Evolutionary conservation across 305 asterid species (phyloP), one percentile per base, ranked within the genome.

Genomic region (Ruellia speciosa): DNA sequence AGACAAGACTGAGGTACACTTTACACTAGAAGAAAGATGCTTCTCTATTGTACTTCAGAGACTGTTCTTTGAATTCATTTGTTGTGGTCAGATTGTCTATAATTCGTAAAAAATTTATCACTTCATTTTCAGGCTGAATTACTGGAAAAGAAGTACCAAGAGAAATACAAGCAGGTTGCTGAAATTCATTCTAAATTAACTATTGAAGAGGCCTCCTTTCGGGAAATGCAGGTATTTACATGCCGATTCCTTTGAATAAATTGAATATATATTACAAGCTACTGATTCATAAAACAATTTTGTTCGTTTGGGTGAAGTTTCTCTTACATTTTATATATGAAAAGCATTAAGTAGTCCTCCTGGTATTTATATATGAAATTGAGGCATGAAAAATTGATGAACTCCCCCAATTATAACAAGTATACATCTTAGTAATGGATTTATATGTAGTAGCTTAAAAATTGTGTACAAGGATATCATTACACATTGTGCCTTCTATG

Each of bases 151-250:
- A 92, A 88, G 73, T 92, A 88, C 68, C 96, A 88, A 72, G 98
- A 90, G 71, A 88, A 82, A 68, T 88, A 90, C 75, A 90, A 82
- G 75, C 93, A 81, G 72, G 95, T 88, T 70, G 84, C 95, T 47
- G 96, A 92, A 71, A 81, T 92, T 72, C 96, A 90, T 77, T 85
- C 96, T 15, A 92, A 86, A 74, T 72, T 92, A 75, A 92, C 95
- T 10, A 72, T 92, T 70, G 96, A 92, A 75, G 99, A 92, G 67
- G 96, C 95, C 71, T 72, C 96, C 66, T 92, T 85, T 75, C 94
- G 96, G 62, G 99, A 82, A 64, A 68, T 79, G 68, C 96, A 86
- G 88, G 99, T 82, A 58, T 43, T 2, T 43, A 49, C 56, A 52
- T 47, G 40, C 58, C 5, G n/a, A 4, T 2, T 43, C 15, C 48